A percentile compares a stretch with the other conserved stretches of the same genome.
These are phyloP conservation scores for Basipetospora chlamydospora DNA, from an alignment of 2,329 filamentous ascomycete genomes.

Conservation along the genomic window DNA sequence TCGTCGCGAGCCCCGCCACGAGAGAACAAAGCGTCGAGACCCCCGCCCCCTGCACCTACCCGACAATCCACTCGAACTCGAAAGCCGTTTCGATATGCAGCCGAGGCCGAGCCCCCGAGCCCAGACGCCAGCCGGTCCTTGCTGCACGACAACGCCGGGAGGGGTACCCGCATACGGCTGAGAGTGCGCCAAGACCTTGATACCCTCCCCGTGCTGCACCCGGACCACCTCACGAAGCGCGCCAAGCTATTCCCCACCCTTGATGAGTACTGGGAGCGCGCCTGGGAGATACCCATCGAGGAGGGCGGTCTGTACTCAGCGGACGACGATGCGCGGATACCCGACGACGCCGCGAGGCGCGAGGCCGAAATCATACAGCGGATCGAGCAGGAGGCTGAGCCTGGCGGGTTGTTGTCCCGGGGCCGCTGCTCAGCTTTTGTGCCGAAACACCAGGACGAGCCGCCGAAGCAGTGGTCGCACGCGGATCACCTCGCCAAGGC, in stretches of 20 bases:
- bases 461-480: constrained; percentile 69
- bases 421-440: constrained; percentile 58
- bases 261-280: constrained; percentile 40
- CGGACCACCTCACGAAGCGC: constrained; percentile 38
- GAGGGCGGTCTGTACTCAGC: constrained; percentile 40
- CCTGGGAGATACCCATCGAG: constrained; percentile 36
- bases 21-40: constrained; percentile 1
- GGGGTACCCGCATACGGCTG: constrained; percentile 26
- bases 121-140: neutral
- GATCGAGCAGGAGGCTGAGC: constrained; percentile 57
- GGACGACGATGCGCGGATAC: constrained; percentile 42
- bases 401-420: constrained; percentile 60
- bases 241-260: constrained; percentile 39
- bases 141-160: constrained; percentile 1
- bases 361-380: constrained; percentile 58
- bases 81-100: constrained; percentile 23
- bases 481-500: constrained; percentile 74
- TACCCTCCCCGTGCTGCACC: constrained; percentile 41
- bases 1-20: too few relatives aligned
- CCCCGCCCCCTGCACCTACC: constrained; percentile 17
- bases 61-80: constrained; percentile 27
- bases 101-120: neutral
- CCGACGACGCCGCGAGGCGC: constrained; percentile 44
- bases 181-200: constrained; percentile 20
- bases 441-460: constrained; percentile 59